These are phyloP conservation scores for Scutellaria minor DNA, from an alignment of 257 asterid species.

Conservation along the genomic window DNA sequence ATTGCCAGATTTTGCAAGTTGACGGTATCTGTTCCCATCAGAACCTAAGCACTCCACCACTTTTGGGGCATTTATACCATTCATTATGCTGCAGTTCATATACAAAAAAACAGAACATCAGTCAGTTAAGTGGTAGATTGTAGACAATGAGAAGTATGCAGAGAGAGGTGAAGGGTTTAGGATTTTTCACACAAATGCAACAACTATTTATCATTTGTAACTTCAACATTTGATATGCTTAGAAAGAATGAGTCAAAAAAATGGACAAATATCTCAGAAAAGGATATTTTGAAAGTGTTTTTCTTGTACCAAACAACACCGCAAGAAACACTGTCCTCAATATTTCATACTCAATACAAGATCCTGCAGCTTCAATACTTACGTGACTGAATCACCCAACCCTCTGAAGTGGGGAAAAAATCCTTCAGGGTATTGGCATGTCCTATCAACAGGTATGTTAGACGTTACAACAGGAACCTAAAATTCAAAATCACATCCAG, in stretches of 20 bases:
- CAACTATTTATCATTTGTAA: not conserved
- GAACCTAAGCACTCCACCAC: constrained; percentile 98
- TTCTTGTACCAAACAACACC: not conserved
- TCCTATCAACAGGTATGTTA: constrained; percentile 82
- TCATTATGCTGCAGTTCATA: constrained; percentile 78
- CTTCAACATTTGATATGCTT: constrained; percentile 20
- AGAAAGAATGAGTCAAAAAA: not conserved
- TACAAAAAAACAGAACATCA: constrained; percentile 27
- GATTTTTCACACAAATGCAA: constrained; percentile 20
- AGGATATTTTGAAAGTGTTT: constrained; percentile 6
- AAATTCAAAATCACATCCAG: constrained; percentile 40
- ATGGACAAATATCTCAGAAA: not conserved
- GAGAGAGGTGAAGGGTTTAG: constrained; percentile 26
- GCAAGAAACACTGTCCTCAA: constrained; percentile 11
- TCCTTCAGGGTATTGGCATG: constrained; percentile 83
- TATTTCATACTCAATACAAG: constrained; percentile 12
- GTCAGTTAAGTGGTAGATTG: constrained; percentile 25
- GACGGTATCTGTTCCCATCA: constrained; percentile 85
- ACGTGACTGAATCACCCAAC: constrained; percentile 87
- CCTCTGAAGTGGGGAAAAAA: constrained; percentile 95
- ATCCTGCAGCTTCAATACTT: constrained; percentile 45
- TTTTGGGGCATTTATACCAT: constrained; percentile 97
- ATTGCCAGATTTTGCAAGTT: constrained; percentile 98
- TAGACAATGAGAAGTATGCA: constrained; percentile 32
- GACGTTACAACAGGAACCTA: constrained; percentile 99